phyloP scores from a whole-genome alignment of 129 eudicot genomes.

The Artemisia tridentata region DNA sequence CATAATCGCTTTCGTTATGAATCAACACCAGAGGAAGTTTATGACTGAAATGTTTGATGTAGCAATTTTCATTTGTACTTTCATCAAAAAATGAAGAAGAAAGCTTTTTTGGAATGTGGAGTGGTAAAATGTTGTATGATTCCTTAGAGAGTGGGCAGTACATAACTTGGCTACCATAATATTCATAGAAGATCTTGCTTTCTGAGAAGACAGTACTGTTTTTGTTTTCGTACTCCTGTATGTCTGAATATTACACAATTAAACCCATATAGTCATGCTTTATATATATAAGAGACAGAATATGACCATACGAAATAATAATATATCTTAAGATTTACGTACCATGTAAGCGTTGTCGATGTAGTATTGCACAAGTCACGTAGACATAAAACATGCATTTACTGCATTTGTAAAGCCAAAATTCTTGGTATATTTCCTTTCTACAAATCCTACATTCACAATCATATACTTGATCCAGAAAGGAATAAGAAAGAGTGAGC shows the following conservation, averaged over 20 bases:
- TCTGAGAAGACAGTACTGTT: not conserved
- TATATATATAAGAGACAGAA: not conserved
- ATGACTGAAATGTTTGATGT: not conserved
- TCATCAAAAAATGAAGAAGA: too few species aligned
- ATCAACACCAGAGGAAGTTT: not conserved
- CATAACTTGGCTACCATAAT: not conserved
- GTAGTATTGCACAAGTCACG: not conserved
- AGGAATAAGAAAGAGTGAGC: constrained; percentile 19
- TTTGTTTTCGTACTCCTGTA: not conserved
- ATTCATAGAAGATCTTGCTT: not conserved
- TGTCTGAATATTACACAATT: not conserved
- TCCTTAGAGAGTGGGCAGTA: constrained; percentile 1
- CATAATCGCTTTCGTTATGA: too few species aligned
- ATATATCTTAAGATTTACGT: not conserved
- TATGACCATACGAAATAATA: too few species aligned
- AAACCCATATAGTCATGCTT: not conserved
- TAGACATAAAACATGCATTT: constrained; percentile 22
- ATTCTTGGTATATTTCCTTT: not conserved
- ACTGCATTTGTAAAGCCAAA: constrained; percentile 26
- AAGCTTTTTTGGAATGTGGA: not conserved
- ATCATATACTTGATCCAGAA: too few species aligned
- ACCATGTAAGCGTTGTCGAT: not conserved
- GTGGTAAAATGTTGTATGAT: constrained; percentile 5
- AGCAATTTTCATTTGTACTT: too few species aligned
- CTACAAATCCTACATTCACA: constrained; percentile 6